A percentile compares a stretch with the other conserved stretches of the same genome.
These are phyloP conservation scores for Aspergillus aculeatus DNA, from an alignment of 2,329 filamentous ascomycete species.

Conservation along the genomic window DNA sequence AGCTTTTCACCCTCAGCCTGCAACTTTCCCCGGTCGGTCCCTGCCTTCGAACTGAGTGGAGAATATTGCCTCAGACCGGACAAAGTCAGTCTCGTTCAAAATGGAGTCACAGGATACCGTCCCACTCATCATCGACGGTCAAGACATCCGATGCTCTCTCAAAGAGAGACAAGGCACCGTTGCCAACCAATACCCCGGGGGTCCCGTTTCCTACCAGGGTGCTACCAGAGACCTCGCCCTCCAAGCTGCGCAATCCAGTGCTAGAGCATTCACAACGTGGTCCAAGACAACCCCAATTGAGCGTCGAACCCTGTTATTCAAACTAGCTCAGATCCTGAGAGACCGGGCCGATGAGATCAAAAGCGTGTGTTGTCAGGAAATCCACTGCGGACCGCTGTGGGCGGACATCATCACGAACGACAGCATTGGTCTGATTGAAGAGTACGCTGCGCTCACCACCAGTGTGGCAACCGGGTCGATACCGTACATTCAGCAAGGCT, in stretches of 20 bases:
- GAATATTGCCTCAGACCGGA: too few species aligned
- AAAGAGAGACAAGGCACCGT: conserved; percentile 20
- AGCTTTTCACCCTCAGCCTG: too few species aligned
- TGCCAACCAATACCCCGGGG: background rate
- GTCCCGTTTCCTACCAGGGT: conserved; percentile 32
- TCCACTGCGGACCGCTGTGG: conserved; percentile 7
- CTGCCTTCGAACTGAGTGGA: too few species aligned
- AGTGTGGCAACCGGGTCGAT: background rate
- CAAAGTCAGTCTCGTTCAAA: too few species aligned
- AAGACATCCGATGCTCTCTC: background rate
- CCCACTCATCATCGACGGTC: conserved; percentile 1
- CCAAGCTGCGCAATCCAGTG: conserved; percentile 3
- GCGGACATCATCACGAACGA: conserved; percentile 3
- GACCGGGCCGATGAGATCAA: conserved; percentile 4
- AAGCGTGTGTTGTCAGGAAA: conserved; percentile 4
- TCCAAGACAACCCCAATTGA: background rate
- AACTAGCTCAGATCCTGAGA: conserved; percentile 1
- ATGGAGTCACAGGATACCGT: background rate
- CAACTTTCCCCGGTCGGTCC: too few species aligned
- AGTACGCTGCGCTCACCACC: conserved; percentile 16
- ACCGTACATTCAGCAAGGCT: background rate
- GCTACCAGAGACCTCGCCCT: conserved; percentile 9
- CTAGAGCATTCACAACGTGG: conserved; percentile 1
- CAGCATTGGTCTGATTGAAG: conserved; percentile 5
- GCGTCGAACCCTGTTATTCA: background rate